Base-by-base conservation (phyloP, 208 protist species). In the Leishmania turanica region DNA sequence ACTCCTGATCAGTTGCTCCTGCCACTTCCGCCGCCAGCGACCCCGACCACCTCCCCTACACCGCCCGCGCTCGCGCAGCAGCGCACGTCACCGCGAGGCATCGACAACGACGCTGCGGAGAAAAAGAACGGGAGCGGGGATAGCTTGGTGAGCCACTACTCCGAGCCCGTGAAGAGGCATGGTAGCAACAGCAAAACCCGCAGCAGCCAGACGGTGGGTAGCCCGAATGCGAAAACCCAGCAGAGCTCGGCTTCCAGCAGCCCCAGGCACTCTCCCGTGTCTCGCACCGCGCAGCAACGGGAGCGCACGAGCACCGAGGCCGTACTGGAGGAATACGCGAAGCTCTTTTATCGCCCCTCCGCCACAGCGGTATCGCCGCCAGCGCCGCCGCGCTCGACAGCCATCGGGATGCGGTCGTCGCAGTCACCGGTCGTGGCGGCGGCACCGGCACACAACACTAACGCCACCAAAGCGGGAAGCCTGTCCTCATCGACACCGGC, bases 1-100 rank as follows among this genome's bases (percentile, higher is more conserved):
- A 42, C 60, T 24, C 72, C 78, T 45, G 82, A 78, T 53, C 60
- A 85, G 62, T 73, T 85, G 27, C 71, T 81, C 49, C 74, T 85
- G 54, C 77, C 82, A 34, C 27, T 71, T 68, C 51, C 2, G 49
- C 27, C 15, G 31, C 62, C 51, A 66, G 69, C 70, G 21, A 19
- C 15, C 31, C 37, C 7, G 77, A n/a, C 24, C 45, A 31, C 21
- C 68, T 27, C 54, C 31, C 24, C 73, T n/a, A 37, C 37, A 45
- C 45, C n/a, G 4, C 34, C 47, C 24, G 15, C 49, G 17, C 5
- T 42, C 3, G 31, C 42, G 68, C 34, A 27, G 68, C 37, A 72
- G 40, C 68, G 1, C 11, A 34, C 27, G 68, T 37, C 68, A n/a
- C 40, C 68, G 56, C 54, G 40, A 5, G 54, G 74, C 74, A 77